phyloP scores from a whole-genome alignment of 2,329 filamentous ascomycete species.

The Capronia coronata region DNA sequence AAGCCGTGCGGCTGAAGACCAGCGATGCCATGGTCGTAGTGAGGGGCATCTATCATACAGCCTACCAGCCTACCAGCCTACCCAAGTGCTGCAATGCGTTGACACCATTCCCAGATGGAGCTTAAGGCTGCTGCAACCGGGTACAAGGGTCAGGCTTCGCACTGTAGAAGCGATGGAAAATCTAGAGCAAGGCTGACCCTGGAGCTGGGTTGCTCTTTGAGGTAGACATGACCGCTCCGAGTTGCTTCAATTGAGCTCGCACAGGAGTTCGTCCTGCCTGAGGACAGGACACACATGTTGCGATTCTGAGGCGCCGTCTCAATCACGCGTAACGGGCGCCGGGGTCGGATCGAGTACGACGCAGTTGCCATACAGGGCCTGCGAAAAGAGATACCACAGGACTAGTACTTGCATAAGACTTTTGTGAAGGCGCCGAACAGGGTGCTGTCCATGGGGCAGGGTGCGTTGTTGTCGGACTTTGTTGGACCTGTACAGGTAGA shows the following conservation, averaged over 20 bases:
- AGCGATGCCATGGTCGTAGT: neutral
- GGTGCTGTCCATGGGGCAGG: too few relatives aligned
- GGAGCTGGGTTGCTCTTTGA: neutral
- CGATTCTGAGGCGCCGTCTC: too few relatives aligned
- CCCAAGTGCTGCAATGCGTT: neutral
- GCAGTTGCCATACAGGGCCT: too few relatives aligned
- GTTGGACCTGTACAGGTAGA: too few relatives aligned
- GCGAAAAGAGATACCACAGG: too few relatives aligned
- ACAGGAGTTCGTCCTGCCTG: too few relatives aligned
- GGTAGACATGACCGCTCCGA: neutral
- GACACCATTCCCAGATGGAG: neutral
- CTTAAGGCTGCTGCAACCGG: neutral
- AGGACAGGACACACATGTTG: too few relatives aligned
- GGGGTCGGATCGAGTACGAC: too few relatives aligned
- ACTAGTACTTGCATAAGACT: too few relatives aligned
- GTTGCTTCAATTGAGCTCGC: neutral
- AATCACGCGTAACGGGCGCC: too few relatives aligned
- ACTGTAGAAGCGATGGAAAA: neutral
- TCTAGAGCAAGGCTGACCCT: neutral
- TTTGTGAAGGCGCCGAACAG: too few relatives aligned
- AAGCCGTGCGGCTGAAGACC: neutral
- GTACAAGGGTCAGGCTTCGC: neutral
- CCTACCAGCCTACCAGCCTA: neutral
- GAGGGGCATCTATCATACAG: neutral
- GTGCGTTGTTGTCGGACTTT: too few relatives aligned